A percentile compares a stretch with the other conserved stretches of the same genome.
phyloP scores from a whole-genome alignment of 768 basidiomycete genomes.

The Sarcodon sp. region DNA sequence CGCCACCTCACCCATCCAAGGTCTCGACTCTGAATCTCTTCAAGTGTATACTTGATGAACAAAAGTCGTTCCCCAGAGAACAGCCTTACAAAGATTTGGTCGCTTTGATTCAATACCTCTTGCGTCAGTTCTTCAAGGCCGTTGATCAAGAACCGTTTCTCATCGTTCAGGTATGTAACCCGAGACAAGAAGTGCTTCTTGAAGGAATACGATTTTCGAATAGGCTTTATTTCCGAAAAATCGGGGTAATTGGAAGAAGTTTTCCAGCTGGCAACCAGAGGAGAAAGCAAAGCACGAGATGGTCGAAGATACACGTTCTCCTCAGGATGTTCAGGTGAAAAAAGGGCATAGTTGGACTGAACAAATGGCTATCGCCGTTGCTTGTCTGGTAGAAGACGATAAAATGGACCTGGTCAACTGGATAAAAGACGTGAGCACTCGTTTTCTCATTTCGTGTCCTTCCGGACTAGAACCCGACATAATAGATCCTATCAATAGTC shows the following conservation, averaged over 20 bases:
- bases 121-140: constrained; percentile 91
- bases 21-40: constrained; percentile 85
- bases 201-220: constrained; percentile 4
- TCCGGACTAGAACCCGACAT: constrained; percentile 2
- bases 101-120: constrained; percentile 71
- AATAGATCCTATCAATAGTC: constrained; percentile 48
- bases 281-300: constrained; percentile 24
- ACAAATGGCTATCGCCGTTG: constrained; percentile 78
- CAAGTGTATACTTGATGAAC: constrained; percentile 73
- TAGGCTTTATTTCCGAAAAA: constrained; percentile 89
- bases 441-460: background rate
- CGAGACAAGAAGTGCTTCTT: constrained; percentile 5
- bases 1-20: constrained; percentile 24
- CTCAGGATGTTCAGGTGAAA: constrained; percentile 68
- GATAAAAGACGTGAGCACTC: constrained; percentile 59
- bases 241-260: constrained; percentile 75
- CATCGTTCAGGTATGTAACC: constrained; percentile 62
- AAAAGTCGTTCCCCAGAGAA: constrained; percentile 65
- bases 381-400: constrained; percentile 54
- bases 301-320: constrained; percentile 28
- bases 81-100: constrained; percentile 76
- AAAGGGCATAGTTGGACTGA: constrained; percentile 85
- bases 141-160: constrained; percentile 77
- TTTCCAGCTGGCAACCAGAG: constrained; percentile 62
- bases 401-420: constrained; percentile 59